Evolutionary conservation across 2,329 filamentous ascomycete species (phyloP).

Genomic region (Macrophomina tecta): DNA sequence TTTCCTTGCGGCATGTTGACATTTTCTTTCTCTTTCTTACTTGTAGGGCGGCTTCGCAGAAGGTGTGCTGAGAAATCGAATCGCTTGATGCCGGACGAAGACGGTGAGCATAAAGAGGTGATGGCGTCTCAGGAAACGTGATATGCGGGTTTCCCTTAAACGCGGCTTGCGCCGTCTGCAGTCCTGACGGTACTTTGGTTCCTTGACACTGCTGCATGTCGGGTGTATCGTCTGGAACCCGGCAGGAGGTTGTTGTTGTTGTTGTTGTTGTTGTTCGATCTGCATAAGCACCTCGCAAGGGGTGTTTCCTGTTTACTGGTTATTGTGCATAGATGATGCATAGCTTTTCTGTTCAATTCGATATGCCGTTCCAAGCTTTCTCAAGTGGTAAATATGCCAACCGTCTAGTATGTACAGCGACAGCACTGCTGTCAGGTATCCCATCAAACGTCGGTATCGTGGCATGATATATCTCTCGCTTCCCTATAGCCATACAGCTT

Average conservation of each 20-base stretch:
- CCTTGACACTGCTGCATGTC: not conserved
- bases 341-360: not conserved
- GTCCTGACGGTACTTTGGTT: not conserved
- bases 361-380: not conserved
- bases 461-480: not conserved
- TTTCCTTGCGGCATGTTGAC: constrained; percentile 19
- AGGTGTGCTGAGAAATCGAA: not conserved
- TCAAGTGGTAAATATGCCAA: not conserved
- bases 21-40: constrained; percentile 1
- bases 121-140: not conserved
- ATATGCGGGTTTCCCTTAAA: not conserved
- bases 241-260: not conserved
- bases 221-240: not conserved
- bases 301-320: not conserved
- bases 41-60: constrained; percentile 10
- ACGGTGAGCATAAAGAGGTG: not conserved
- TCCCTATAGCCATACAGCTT: not conserved
- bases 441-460: constrained; percentile 7
- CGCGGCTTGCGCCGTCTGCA: not conserved
- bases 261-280: not conserved
- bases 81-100: not conserved
- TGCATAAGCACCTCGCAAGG: constrained; percentile 1
- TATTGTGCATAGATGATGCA: not conserved
- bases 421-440: constrained; percentile 23
- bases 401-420: constrained; percentile 18